Conservation (phyloP, 805 yeast species). For the Saccharomycopsis sp. region DNA sequence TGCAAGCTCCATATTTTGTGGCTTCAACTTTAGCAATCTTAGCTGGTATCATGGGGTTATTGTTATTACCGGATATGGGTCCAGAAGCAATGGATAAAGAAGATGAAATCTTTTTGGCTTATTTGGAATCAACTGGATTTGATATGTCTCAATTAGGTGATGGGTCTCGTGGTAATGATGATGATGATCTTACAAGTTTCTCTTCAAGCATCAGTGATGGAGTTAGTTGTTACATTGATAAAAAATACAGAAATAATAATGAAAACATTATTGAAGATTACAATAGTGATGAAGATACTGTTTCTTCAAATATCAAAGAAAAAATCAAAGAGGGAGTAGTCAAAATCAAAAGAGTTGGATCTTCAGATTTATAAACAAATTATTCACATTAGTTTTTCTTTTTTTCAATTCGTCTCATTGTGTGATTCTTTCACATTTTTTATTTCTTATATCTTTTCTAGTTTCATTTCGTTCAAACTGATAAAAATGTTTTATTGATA, state of each 20-base stretch:
- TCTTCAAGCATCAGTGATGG: not conserved
- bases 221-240: conserved; percentile 1
- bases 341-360: too few species aligned
- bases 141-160: conserved; percentile 50
- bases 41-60: conserved; percentile 57
- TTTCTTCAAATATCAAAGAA: too few species aligned
- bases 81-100: conserved; percentile 76
- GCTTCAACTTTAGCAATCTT: conserved; percentile 69
- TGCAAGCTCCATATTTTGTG: conserved; percentile 72
- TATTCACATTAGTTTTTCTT: too few species aligned
- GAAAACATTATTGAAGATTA: conserved; percentile 7
- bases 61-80: conserved; percentile 70
- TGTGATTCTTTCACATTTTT: too few species aligned
- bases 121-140: conserved; percentile 58
- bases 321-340: too few species aligned
- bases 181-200: too few species aligned
- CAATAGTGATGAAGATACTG: not conserved
- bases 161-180: conserved; percentile 7
- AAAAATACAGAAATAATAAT: not conserved
- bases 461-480: too few species aligned
- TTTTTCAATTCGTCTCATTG: too few species aligned
- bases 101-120: conserved; percentile 60
- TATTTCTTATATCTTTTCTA: too few species aligned
- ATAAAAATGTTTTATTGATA: too few species aligned
- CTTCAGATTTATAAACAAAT: too few species aligned